Percentiles rank a stretch among this genome's conserved stretches.
Conservation (phyloP, 2,329 filamentous ascomycete genomes). For the Talaromyces sp. region DNA sequence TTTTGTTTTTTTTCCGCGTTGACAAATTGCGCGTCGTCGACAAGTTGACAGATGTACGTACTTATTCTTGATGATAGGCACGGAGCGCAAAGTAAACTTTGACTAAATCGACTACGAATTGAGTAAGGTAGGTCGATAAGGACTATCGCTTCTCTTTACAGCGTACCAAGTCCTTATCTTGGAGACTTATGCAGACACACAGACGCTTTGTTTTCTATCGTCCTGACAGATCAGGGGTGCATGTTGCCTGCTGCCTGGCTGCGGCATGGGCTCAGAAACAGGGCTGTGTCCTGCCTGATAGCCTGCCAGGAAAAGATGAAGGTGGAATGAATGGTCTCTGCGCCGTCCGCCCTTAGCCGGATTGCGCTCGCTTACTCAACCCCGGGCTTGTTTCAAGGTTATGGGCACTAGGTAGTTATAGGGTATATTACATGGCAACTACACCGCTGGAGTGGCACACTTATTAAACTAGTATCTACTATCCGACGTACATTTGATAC, state of each 20-base stretch:
- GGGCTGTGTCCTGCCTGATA: neutral
- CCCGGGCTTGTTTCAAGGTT: neutral
- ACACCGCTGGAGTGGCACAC: conserved; percentile 8
- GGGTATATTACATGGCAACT: neutral
- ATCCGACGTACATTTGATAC: neutral
- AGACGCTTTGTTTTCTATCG: neutral
- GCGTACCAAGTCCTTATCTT: neutral
- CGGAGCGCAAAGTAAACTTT: neutral
- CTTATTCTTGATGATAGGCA: neutral
- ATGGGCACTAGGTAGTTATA: neutral
- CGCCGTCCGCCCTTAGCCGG: neutral
- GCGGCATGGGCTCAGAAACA: neutral
- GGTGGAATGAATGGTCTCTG: neutral
- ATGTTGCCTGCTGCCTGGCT: neutral
- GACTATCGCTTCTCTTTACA: neutral
- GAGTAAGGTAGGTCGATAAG: conserved; percentile 2
- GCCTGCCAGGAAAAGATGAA: neutral
- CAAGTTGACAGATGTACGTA: neutral
- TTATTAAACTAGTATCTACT: conserved; percentile 3
- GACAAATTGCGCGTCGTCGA: neutral
- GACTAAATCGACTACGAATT: neutral
- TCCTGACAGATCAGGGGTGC: conserved; percentile 5
- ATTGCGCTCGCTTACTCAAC: conserved; percentile 3
- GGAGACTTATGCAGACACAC: conserved; percentile 10
- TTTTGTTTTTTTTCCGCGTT: neutral